phyloP scores from a whole-genome alignment of 768 basidiomycete genomes.

The Chalciporus sphaerocephalus region DNA sequence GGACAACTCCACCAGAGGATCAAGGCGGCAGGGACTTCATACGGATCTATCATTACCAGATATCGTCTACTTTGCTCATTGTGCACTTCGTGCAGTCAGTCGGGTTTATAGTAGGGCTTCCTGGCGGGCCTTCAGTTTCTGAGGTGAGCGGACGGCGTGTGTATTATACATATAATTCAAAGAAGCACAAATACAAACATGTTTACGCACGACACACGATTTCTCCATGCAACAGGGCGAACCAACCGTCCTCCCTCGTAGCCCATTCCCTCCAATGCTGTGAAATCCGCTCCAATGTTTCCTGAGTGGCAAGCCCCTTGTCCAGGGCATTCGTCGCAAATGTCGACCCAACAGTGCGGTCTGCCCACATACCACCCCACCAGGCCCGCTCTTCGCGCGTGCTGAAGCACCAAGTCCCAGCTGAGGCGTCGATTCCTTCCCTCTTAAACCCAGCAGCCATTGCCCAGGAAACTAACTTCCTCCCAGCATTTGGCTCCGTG shows the following conservation, averaged over 20 bases:
- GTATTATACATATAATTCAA: no score
- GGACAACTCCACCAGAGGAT: no score
- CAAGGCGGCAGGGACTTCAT: no score
- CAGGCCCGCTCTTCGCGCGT: slow-evolving; percentile 35
- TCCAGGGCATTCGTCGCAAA: slow-evolving; percentile 32
- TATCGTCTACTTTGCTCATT: no score
- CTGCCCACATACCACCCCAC: slow-evolving; percentile 39
- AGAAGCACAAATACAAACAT: neutral
- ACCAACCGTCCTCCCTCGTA: slow-evolving; percentile 33
- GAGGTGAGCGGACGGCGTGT: no score
- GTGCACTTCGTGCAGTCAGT: no score
- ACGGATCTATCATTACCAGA: no score
- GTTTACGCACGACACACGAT: slow-evolving; percentile 31
- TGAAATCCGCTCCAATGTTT: slow-evolving; percentile 21
- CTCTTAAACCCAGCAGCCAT: slow-evolving; percentile 34
- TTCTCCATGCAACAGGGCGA: slow-evolving; percentile 32
- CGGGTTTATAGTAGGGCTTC: no score
- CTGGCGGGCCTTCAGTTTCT: no score
- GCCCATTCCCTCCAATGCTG: slow-evolving; percentile 31
- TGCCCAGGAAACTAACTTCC: slow-evolving; percentile 37
- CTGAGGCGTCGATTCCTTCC: slow-evolving; percentile 25
- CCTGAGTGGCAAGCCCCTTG: slow-evolving; percentile 19
- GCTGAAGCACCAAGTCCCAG: slow-evolving; percentile 36
- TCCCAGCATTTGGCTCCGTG: slow-evolving; percentile 38
- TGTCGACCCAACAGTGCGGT: slow-evolving; percentile 31